These are phyloP conservation scores for Globisporangium polare DNA, from an alignment of 352 stramenopile genomes.

Conservation along the genomic window DNA sequence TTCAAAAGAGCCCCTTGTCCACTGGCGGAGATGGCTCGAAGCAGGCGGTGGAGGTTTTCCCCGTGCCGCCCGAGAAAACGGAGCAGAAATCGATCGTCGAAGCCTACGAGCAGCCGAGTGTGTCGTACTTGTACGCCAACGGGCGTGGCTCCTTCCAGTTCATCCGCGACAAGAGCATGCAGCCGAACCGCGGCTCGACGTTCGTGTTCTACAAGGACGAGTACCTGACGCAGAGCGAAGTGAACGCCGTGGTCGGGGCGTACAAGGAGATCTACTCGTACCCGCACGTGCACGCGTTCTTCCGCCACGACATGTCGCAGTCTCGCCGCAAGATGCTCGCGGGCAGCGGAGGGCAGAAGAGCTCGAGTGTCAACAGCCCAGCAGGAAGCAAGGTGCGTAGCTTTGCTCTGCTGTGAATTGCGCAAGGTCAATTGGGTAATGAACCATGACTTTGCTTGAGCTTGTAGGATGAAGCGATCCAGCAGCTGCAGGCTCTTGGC, in stretches of 20 bases:
- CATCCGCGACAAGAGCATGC: slow-evolving; percentile 42
- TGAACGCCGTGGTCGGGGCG: slow-evolving; percentile 71
- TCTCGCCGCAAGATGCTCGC: slow-evolving; percentile 50
- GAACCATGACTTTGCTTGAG: neutral
- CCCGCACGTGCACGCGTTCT: slow-evolving; percentile 72
- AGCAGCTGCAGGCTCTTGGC: slow-evolving; percentile 71
- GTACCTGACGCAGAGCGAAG: slow-evolving; percentile 58
- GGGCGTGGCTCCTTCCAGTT: slow-evolving; percentile 84
- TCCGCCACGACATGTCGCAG: slow-evolving; percentile 61
- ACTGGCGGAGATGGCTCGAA: slow-evolving; percentile 3
- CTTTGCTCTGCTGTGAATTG: neutral
- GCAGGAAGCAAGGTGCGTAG: slow-evolving; percentile 39
- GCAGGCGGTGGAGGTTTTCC: slow-evolving; percentile 57
- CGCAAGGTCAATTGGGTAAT: neutral
- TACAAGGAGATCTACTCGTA: slow-evolving; percentile 87
- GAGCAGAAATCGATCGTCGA: slow-evolving; percentile 59
- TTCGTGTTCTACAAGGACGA: slow-evolving; percentile 89
- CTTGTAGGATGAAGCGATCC: slow-evolving; percentile 68
- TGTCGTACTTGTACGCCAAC: slow-evolving; percentile 70
- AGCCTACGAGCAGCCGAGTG: slow-evolving; percentile 62
- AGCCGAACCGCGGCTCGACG: slow-evolving; percentile 30
- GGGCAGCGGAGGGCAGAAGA: slow-evolving; percentile 17
- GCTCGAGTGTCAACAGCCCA: neutral
- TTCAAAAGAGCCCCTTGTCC: slow-evolving; percentile 32
- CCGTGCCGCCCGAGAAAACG: slow-evolving; percentile 24